Conservation (phyloP, 352 stramenopile species). For the Phytophthora crassamura region DNA sequence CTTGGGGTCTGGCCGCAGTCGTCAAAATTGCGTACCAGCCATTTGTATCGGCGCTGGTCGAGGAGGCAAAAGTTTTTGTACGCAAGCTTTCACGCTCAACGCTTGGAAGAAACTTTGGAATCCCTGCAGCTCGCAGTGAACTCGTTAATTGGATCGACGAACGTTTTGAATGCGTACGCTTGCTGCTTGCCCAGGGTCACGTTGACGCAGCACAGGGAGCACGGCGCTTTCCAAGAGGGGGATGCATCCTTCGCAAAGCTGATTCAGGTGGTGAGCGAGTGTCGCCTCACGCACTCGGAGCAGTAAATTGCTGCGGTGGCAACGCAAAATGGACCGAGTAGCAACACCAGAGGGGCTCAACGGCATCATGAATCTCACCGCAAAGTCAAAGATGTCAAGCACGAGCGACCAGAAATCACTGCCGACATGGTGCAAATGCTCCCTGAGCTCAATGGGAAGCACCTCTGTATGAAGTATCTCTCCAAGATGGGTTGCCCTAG, state of each 20-base stretch:
- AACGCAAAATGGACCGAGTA: too few species aligned
- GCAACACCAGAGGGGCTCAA: too few species aligned
- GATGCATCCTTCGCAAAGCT: neutral
- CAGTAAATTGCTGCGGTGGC: neutral
- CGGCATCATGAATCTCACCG: too few species aligned
- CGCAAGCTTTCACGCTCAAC: neutral
- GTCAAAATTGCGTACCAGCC: neutral
- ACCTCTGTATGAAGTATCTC: slow-evolving; percentile 14
- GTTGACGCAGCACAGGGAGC: neutral
- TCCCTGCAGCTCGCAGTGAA: neutral
- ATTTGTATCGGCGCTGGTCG: neutral
- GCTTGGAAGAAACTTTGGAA: neutral
- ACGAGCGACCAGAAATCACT: slow-evolving; percentile 1
- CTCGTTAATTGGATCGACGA: slow-evolving; percentile 12
- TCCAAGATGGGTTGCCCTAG: slow-evolving; percentile 6
- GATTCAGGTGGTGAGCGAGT: slow-evolving; percentile 1
- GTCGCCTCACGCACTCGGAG: neutral
- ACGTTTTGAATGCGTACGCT: neutral
- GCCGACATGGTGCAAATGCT: neutral
- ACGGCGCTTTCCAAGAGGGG: neutral
- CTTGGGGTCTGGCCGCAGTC: neutral
- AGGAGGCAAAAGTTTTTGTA: neutral
- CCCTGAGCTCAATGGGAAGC: neutral
- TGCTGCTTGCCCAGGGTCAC: neutral
- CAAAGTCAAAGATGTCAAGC: slow-evolving; percentile 1